These are phyloP conservation scores for Mrakia blollopis DNA, from an alignment of 768 basidiomycete genomes.

Conservation along the genomic window DNA sequence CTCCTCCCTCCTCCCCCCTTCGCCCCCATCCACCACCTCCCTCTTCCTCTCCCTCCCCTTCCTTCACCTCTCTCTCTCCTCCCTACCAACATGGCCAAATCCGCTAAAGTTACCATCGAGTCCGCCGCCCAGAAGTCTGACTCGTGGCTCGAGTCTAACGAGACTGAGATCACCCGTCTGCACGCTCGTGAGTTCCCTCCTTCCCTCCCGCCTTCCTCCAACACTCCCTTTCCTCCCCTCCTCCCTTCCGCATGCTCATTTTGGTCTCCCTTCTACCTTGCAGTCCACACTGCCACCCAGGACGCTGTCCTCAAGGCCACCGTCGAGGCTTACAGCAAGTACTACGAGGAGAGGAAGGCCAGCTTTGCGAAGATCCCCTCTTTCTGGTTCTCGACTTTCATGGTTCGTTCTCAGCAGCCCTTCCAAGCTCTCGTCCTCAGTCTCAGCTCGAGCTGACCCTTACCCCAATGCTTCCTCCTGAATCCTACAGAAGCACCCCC, in stretches of 20 bases:
- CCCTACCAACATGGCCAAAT: neutral
- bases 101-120: slow-evolving; percentile 10
- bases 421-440: too few species aligned
- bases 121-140: slow-evolving; percentile 1
- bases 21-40: neutral
- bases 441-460: too few species aligned
- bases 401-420: neutral
- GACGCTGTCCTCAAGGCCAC: slow-evolving; percentile 3
- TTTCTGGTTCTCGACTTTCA: slow-evolving; percentile 27
- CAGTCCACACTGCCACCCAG: slow-evolving; percentile 22
- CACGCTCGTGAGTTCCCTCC: slow-evolving; percentile 12
- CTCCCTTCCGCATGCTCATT: too few species aligned
- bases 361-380: slow-evolving; percentile 26
- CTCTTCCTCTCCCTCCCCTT: neutral
- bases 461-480: too few species aligned
- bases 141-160: slow-evolving; percentile 23
- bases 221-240: neutral
- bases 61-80: neutral
- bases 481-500: slow-evolving; percentile 1
- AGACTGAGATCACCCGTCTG: slow-evolving; percentile 3
- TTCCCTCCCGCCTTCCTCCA: neutral
- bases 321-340: slow-evolving; percentile 10
- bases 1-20: neutral
- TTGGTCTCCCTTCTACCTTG: neutral
- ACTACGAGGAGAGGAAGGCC: slow-evolving; percentile 10